phyloP scores from a whole-genome alignment of 2,329 filamentous ascomycete genomes.

The Aspergillus fumigatus region DNA sequence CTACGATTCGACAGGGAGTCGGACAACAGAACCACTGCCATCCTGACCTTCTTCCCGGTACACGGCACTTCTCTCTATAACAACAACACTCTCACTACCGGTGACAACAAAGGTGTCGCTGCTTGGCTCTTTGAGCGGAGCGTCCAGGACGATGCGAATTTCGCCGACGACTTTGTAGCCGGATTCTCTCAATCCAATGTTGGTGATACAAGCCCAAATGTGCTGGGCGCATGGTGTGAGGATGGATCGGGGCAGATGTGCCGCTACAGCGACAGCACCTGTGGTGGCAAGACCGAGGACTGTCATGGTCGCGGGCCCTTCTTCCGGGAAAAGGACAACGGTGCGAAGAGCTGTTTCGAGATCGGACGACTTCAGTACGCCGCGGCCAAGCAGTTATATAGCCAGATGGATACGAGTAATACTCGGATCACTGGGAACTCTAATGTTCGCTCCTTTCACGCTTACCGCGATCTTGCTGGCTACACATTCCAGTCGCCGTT shows the following conservation, averaged over 20 bases:
- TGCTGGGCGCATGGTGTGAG: slow-evolving; percentile 83
- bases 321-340: slow-evolving; percentile 42
- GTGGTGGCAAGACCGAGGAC: slow-evolving; percentile 44
- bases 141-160: slow-evolving; percentile 50
- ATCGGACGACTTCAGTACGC: slow-evolving; percentile 45
- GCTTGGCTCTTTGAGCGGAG: slow-evolving; percentile 77
- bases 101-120: slow-evolving; percentile 96
- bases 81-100: slow-evolving; percentile 86
- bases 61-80: slow-evolving; percentile 88
- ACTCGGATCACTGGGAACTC: slow-evolving; percentile 51
- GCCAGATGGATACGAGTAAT: slow-evolving; percentile 44
- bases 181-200: slow-evolving; percentile 91
- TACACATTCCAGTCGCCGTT: slow-evolving; percentile 66
- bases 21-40: slow-evolving; percentile 71
- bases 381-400: slow-evolving; percentile 50
- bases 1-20: slow-evolving; percentile 71
- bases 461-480: slow-evolving; percentile 74
- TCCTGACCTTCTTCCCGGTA: slow-evolving; percentile 86
- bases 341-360: slow-evolving; percentile 47
- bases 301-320: slow-evolving; percentile 46
- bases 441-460: slow-evolving; percentile 76
- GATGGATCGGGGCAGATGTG: slow-evolving; percentile 63
- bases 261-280: slow-evolving; percentile 71
- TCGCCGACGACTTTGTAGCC: slow-evolving; percentile 69
- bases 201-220: slow-evolving; percentile 85